phyloP scores from a whole-genome alignment of 768 basidiomycete species.

The Favolaschia claudopus region DNA sequence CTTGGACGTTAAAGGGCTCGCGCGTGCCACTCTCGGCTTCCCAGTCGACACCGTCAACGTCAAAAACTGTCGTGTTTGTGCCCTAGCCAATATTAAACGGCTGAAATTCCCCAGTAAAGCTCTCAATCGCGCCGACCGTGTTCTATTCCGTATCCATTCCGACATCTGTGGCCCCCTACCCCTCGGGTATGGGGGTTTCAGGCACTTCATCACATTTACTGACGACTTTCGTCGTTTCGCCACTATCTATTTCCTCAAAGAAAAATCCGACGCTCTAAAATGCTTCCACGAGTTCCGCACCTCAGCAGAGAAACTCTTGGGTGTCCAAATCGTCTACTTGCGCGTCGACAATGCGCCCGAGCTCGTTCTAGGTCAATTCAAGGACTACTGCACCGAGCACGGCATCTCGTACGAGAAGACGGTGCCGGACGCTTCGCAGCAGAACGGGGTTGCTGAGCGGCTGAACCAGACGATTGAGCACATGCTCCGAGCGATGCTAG shows the following conservation, averaged over 20 bases:
- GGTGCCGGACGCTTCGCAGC: too few species aligned
- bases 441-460: too few species aligned
- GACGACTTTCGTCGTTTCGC: constrained; percentile 29
- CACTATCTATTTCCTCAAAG: neutral
- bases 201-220: constrained; percentile 33
- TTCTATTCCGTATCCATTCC: neutral
- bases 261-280: constrained; percentile 4
- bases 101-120: neutral
- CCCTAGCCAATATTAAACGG: neutral
- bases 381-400: constrained; percentile 1
- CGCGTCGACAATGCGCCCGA: constrained; percentile 34
- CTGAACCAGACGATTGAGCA: too few species aligned
- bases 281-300: neutral
- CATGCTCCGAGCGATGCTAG: constrained; percentile 19
- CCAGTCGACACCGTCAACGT: neutral
- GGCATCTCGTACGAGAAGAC: constrained; percentile 34
- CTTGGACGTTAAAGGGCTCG: constrained; percentile 1
- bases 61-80: neutral
- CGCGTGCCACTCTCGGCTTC: neutral
- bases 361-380: constrained; percentile 22
- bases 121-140: neutral
- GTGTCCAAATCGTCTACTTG: neutral
- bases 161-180: constrained; percentile 23
- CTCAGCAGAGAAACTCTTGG: neutral
- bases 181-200: constrained; percentile 1